Evolutionary conservation across 1,284 basidiomycete genomes (phyloP).

Genomic region (Cryptococcus sp.): DNA sequence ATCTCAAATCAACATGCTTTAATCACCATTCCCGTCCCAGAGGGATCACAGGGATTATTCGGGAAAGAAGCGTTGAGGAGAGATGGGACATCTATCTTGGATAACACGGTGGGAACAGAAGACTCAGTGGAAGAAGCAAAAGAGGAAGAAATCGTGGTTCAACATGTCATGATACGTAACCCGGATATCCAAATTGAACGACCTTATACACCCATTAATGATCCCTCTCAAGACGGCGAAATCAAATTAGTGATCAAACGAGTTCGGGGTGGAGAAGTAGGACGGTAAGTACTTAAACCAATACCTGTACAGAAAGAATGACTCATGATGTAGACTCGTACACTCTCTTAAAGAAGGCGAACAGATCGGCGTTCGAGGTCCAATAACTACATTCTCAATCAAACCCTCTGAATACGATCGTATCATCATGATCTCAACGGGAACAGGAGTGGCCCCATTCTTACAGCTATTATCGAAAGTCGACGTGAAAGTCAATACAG

Average conservation of each 20-base stretch:
- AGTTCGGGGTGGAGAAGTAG: slow-evolving; percentile 44
- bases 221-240: slow-evolving; percentile 28
- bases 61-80: slow-evolving; percentile 6
- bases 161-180: slow-evolving; percentile 44
- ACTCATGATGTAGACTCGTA: slow-evolving; percentile 22
- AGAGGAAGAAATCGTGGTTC: slow-evolving; percentile 25
- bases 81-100: slow-evolving; percentile 7
- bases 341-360: slow-evolving; percentile 34
- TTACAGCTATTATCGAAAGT: slow-evolving; percentile 43
- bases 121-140: no score
- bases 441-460: slow-evolving; percentile 46
- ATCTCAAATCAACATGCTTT: slow-evolving; percentile 30
- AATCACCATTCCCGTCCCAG: slow-evolving; percentile 21
- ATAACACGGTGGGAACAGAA: background rate
- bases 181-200: slow-evolving; percentile 45
- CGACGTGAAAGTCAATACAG: background rate
- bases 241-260: slow-evolving; percentile 42
- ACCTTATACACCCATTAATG: slow-evolving; percentile 45
- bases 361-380: slow-evolving; percentile 39
- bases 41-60: slow-evolving; percentile 3
- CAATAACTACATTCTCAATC: slow-evolving; percentile 38
- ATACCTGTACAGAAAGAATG: background rate
- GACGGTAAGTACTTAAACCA: slow-evolving; percentile 29
- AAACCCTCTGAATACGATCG: slow-evolving; percentile 30
- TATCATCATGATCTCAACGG: slow-evolving; percentile 45